phyloP scores from a whole-genome alignment of 441 rosid genomes.

The Rhodomyrtus psidioides region DNA sequence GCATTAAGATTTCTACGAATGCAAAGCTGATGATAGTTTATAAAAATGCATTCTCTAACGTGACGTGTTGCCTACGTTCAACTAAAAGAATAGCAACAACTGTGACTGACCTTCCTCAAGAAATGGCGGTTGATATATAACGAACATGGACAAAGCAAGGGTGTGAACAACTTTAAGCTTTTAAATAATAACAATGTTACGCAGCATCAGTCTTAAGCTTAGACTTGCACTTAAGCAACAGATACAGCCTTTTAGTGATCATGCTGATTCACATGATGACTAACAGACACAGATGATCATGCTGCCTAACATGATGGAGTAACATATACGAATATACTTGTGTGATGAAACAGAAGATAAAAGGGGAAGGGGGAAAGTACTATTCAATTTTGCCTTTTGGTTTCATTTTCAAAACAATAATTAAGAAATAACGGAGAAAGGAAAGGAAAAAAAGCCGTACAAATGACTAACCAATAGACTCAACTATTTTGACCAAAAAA shows the following conservation, averaged over 20 bases:
- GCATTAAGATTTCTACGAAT: neutral
- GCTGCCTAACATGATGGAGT: neutral
- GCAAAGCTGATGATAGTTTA: neutral
- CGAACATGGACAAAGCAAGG: neutral
- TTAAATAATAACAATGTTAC: neutral
- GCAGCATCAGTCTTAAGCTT: neutral
- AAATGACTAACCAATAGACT: neutral
- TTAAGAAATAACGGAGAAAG: neutral
- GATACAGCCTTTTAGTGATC: neutral
- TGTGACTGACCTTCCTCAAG: neutral
- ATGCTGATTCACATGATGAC: neutral
- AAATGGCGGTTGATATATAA: neutral
- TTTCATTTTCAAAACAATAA: neutral
- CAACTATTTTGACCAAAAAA: neutral
- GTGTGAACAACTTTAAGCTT: neutral
- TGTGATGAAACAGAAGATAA: neutral
- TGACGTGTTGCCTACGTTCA: neutral
- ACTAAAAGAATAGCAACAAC: neutral
- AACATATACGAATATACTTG: neutral
- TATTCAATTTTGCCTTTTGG: neutral
- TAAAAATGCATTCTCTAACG: neutral
- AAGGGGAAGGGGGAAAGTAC: neutral
- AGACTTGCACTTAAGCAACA: neutral
- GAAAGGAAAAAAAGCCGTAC: neutral
- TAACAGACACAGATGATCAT: neutral